These are phyloP conservation scores for Podospora conica DNA, from an alignment of 495 filamentous ascomycete species.

Conservation along the genomic window DNA sequence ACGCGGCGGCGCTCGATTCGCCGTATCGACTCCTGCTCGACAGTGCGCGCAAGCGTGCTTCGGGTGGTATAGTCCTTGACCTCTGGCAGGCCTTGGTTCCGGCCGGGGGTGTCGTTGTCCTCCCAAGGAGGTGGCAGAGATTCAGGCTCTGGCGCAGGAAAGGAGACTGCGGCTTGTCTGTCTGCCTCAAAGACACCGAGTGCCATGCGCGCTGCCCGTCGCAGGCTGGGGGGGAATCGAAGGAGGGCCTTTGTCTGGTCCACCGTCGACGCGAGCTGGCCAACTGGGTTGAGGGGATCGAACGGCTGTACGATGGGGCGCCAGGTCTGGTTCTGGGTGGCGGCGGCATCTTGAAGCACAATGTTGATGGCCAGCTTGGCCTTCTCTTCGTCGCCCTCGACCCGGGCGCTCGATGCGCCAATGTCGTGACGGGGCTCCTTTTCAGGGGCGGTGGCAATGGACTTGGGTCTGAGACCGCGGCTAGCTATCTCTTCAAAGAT, in stretches of 20 bases:
- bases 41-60: background rate
- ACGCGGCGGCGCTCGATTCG: constrained; percentile 39
- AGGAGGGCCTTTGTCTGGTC: constrained; percentile 33
- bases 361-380: constrained; percentile 19
- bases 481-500: constrained; percentile 52
- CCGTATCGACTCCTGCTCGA: constrained; percentile 34
- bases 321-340: constrained; percentile 7
- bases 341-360: constrained; percentile 33
- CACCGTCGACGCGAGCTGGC: constrained; percentile 9
- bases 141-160: background rate
- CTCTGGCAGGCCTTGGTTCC: background rate
- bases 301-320: constrained; percentile 13
- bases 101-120: background rate
- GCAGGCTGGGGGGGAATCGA: constrained; percentile 36
- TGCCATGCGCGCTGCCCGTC: constrained; percentile 33
- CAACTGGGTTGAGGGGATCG: constrained; percentile 12
- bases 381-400: background rate
- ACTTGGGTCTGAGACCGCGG: constrained; percentile 6
- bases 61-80: background rate
- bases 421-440: background rate
- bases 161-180: background rate
- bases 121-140: background rate
- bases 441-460: background rate
- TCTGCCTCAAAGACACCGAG: constrained; percentile 26
- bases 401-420: background rate